Percentiles rank a stretch among this genome's conserved stretches.
These are phyloP conservation scores for Chytriomyces hyalinus DNA, from an alignment of 192 early-diverging fungal species.

Conservation along the genomic window DNA sequence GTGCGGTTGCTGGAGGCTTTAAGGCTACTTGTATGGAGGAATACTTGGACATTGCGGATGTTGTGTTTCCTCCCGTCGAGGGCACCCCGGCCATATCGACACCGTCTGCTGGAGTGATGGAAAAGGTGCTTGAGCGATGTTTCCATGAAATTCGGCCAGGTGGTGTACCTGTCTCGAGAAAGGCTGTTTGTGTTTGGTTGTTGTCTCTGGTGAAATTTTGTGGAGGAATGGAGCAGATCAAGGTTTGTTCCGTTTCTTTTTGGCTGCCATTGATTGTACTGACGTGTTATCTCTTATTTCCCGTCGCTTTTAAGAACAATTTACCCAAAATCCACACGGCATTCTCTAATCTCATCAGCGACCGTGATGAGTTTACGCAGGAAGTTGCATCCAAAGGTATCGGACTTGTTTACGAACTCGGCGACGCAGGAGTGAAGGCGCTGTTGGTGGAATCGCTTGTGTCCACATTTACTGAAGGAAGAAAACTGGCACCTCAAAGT, in stretches of 20 bases:
- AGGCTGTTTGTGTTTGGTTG: constrained; percentile 79
- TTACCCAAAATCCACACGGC: constrained; percentile 69
- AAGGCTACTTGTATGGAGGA: constrained; percentile 68
- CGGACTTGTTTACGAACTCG: constrained; percentile 80
- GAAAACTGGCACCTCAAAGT: constrained; percentile 55
- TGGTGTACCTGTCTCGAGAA: constrained; percentile 60
- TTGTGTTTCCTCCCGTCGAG: constrained; percentile 36
- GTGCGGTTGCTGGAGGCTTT: constrained; percentile 68
- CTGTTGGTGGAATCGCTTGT: constrained; percentile 76
- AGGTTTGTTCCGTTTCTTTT: constrained; percentile 24
- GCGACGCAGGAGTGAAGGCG: constrained; percentile 68
- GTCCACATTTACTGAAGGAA: constrained; percentile 77
- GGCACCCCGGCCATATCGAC: neutral
- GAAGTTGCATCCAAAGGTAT: constrained; percentile 89
- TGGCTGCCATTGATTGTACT: neutral
- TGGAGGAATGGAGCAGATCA: constrained; percentile 43
- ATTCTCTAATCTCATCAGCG: constrained; percentile 76
- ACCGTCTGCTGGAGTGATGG: constrained; percentile 42
- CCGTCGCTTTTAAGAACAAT: constrained; percentile 5
- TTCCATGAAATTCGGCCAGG: constrained; percentile 60
- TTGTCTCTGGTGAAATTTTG: constrained; percentile 79
- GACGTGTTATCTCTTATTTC: neutral
- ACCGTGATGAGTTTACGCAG: constrained; percentile 87
- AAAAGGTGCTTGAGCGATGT: constrained; percentile 57
- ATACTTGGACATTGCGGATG: constrained; percentile 73